These are phyloP conservation scores for Talaromyces sp. DNA, from an alignment of 2,329 filamentous ascomycete species.

Conservation along the genomic window DNA sequence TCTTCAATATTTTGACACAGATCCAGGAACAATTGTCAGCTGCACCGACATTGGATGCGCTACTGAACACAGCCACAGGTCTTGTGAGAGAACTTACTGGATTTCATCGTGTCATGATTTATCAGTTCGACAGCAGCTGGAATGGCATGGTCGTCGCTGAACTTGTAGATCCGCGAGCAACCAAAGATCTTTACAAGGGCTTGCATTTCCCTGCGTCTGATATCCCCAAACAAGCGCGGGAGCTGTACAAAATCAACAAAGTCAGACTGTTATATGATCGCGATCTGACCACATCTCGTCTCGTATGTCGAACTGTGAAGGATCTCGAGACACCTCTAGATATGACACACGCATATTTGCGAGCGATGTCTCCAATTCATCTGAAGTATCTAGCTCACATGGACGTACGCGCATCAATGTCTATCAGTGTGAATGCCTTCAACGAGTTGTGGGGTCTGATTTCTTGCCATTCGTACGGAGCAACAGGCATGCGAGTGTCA, in stretches of 20 bases:
- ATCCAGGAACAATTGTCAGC: constrained; percentile 81
- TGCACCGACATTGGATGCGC: constrained; percentile 67
- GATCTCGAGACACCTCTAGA: constrained; percentile 75
- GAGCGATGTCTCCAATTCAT: constrained; percentile 88
- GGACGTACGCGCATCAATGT: constrained; percentile 92
- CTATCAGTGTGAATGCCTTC: constrained; percentile 86
- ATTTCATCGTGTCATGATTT: constrained; percentile 90
- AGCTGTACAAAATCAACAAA: constrained; percentile 88
- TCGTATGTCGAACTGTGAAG: constrained; percentile 74
- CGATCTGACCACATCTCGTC: constrained; percentile 72
- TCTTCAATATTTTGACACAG: constrained; percentile 90
- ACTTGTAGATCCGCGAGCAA: constrained; percentile 74
- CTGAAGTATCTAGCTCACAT: constrained; percentile 85
- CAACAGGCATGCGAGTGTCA: constrained; percentile 79
- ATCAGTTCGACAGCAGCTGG: constrained; percentile 79
- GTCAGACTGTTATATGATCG: constrained; percentile 84
- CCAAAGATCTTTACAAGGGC: constrained; percentile 81
- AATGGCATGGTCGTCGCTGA: constrained; percentile 88
- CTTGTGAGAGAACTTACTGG: constrained; percentile 87
- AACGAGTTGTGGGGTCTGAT: constrained; percentile 84
- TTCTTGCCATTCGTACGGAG: constrained; percentile 78
- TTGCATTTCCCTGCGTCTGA: constrained; percentile 86
- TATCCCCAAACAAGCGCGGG: constrained; percentile 79
- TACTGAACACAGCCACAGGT: constrained; percentile 78
- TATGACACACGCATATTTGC: constrained; percentile 78